Evolutionary conservation across 2,329 filamentous ascomycete species (phyloP), one percentile per base, ranked within the genome.

Genomic region (Arthrinium phaeospermum): DNA sequence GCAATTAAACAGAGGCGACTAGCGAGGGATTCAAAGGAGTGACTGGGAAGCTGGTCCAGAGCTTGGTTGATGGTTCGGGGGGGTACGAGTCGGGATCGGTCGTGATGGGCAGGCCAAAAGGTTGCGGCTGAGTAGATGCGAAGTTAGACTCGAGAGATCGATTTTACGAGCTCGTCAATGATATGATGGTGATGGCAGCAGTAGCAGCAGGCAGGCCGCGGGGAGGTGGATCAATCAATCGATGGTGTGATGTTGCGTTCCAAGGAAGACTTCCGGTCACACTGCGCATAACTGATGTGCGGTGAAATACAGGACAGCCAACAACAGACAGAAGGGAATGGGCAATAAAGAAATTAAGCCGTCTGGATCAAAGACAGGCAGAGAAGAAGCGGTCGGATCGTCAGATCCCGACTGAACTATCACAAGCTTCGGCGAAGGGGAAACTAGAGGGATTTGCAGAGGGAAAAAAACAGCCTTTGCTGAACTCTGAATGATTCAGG

Each of bases 1-100:
- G 30, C 30, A 41, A 64, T 64, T 37, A 64, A 64, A 41, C 57
- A 64, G 19, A 41, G 53, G 57, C 57, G 57, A 34, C 57, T 64
- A 41, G 34, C 57, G 30, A 64, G 41, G 57, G 57, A 64, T 64
- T 64, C 30, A 64, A 64, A 64, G 57, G 57, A 64, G 57, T 64
- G 57, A 64, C 57, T 41, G 57, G 57, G 57, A 64, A 64, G 57
- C 34, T 64, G 57, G 19, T 64, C 57, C 57, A 64, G 57, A 64
- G 57, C 57, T 64, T 64, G 57, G 34, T 64, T 64, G 57, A 41
- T 41, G 34, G 57, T 41, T 37, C 57, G 57, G 57, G 57, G 57
- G 30, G 16, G 57, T 64, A 41, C 57, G 57, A 64, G 34, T 41
- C 57, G 57, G n/a, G 57, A 64, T 14, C 19, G n/a, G n/a, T 24